Conservation (phyloP, 2,329 filamentous ascomycete species). For the Tolypocladium sp. region DNA sequence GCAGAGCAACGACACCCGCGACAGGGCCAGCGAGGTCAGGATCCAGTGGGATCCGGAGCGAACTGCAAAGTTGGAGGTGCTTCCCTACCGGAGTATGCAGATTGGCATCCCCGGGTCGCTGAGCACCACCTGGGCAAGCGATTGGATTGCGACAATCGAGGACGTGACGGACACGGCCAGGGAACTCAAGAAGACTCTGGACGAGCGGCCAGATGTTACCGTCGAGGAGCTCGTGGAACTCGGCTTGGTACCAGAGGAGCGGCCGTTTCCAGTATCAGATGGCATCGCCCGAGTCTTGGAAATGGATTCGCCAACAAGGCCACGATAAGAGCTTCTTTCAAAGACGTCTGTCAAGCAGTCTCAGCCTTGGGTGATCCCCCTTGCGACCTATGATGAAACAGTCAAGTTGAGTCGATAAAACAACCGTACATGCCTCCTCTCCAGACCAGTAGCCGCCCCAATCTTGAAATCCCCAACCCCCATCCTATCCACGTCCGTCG, state of each 20-base stretch:
- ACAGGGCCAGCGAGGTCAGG: conserved; percentile 29
- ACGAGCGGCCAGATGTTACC: conserved; percentile 25
- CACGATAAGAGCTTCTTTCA: neutral
- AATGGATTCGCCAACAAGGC: conserved; percentile 15
- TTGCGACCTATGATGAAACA: neutral
- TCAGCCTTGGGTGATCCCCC: neutral
- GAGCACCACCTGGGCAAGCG: conserved; percentile 34
- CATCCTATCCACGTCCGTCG: neutral
- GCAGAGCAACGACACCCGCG: conserved; percentile 5
- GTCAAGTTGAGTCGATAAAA: conserved; percentile 6
- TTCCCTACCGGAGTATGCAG: conserved; percentile 49
- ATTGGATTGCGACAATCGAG: conserved; percentile 44
- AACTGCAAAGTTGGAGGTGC: conserved; percentile 29
- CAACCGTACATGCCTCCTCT: conserved; percentile 15
- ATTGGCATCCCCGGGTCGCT: conserved; percentile 45
- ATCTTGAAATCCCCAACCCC: too few relatives aligned
- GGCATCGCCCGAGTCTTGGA: conserved; percentile 20
- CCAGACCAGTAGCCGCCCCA: conserved; percentile 10
- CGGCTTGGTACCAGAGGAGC: conserved; percentile 35
- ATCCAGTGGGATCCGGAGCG: conserved; percentile 59
- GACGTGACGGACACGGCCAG: conserved; percentile 48
- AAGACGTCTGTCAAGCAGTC: neutral
- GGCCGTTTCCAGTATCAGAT: conserved; percentile 29
- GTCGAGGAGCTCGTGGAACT: conserved; percentile 24
- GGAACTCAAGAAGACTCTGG: conserved; percentile 34